phyloP scores from a whole-genome alignment of 768 basidiomycete species.

The Termitomyces sp. region DNA sequence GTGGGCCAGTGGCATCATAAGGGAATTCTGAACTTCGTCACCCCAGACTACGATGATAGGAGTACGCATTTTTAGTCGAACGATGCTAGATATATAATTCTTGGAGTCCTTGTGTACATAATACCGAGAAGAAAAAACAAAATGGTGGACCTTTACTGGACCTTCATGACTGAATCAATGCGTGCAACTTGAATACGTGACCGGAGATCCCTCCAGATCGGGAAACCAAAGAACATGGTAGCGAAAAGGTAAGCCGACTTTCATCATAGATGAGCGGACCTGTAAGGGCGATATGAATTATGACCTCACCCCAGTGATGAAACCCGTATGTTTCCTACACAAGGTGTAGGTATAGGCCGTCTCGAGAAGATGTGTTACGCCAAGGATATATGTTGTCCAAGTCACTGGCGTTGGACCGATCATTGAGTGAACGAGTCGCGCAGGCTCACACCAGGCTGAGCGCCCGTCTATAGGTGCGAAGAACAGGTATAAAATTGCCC shows the following conservation, averaged over 20 bases:
- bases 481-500: constrained; percentile 26
- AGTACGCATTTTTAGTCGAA: too few relatives aligned
- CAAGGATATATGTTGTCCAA: constrained; percentile 25
- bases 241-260: constrained; percentile 49
- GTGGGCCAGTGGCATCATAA: not conserved
- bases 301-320: constrained; percentile 29
- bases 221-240: constrained; percentile 49
- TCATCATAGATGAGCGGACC: not conserved
- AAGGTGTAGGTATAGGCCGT: constrained; percentile 40
- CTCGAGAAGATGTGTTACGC: constrained; percentile 40
- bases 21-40: not conserved
- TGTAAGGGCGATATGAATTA: not conserved
- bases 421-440: constrained; percentile 22
- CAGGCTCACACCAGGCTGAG: constrained; percentile 25
- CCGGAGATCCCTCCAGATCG: constrained; percentile 48
- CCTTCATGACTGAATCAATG: constrained; percentile 80
- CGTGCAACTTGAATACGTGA: constrained; percentile 58
- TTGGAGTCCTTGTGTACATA: not conserved
- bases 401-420: constrained; percentile 25
- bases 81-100: not conserved
- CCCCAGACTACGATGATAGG: not conserved
- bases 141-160: constrained; percentile 28
- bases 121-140: not conserved
- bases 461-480: constrained; percentile 18
- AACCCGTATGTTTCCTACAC: constrained; percentile 47